phyloP scores from a whole-genome alignment of 768 basidiomycete genomes.

The Termitomyces sp. region DNA sequence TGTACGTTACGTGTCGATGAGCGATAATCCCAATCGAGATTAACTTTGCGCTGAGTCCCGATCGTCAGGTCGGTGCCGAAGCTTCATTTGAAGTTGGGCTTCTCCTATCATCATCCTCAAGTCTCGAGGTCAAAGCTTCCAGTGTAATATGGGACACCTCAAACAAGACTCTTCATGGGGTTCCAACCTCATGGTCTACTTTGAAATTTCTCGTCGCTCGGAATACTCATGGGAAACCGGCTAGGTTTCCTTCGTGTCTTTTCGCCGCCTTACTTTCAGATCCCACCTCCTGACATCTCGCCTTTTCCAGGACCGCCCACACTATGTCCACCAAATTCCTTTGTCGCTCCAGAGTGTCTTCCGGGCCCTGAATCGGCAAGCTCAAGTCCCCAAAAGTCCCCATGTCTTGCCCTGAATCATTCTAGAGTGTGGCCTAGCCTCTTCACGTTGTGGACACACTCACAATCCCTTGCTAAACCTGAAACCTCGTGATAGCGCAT shows the following conservation, averaged over 20 bases:
- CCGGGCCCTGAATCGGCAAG: not conserved
- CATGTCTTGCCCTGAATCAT: too few relatives aligned
- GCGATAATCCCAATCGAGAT: too few relatives aligned
- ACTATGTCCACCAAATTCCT: not conserved
- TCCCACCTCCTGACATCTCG: not conserved
- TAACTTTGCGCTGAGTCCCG: too few relatives aligned
- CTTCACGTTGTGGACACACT: too few relatives aligned
- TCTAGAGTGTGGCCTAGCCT: too few relatives aligned
- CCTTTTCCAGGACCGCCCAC: not conserved
- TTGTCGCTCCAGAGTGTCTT: not conserved
- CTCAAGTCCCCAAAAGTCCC: too few relatives aligned
- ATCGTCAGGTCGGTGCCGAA: not conserved
- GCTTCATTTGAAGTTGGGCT: not conserved
- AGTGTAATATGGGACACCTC: not conserved
- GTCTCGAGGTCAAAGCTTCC: not conserved
- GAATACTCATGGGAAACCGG: not conserved
- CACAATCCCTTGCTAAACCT: too few relatives aligned
- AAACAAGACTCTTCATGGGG: not conserved
- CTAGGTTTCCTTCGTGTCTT: not conserved
- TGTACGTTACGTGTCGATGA: too few relatives aligned
- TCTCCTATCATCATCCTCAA: not conserved
- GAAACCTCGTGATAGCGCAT: too few relatives aligned
- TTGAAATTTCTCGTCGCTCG: not conserved
- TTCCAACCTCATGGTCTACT: not conserved
- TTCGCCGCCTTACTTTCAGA: not conserved